Conservation (phyloP, 768 basidiomycete species). For the Lyophyllum atratum region DNA sequence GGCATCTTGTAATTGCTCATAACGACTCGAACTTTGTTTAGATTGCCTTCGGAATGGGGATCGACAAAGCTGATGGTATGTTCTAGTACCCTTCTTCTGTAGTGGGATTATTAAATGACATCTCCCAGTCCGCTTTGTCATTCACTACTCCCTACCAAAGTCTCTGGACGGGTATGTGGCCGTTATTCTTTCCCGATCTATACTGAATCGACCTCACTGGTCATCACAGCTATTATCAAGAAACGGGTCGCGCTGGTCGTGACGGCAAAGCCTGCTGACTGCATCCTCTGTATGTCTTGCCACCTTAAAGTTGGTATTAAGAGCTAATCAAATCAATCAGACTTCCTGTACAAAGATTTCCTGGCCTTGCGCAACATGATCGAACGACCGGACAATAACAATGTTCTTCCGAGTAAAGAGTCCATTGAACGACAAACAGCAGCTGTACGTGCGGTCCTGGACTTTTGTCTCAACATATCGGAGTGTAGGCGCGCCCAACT, state of each 20-base stretch:
- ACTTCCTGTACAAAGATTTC: conserved; percentile 65
- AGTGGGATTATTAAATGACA: conserved; percentile 3
- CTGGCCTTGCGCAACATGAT: conserved; percentile 61
- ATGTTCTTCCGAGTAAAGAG: conserved; percentile 39
- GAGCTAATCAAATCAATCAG: conserved; percentile 38
- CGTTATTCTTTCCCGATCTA: conserved; percentile 1
- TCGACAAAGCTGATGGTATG: conserved; percentile 81
- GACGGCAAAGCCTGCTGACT: conserved; percentile 84
- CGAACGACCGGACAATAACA: conserved; percentile 49
- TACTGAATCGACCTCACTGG: conserved; percentile 1
- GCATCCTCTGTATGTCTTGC: conserved; percentile 75
- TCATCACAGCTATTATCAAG: conserved; percentile 77
- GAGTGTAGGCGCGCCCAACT: conserved; percentile 88
- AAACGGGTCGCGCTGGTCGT: conserved; percentile 95
- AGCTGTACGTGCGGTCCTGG: conserved; percentile 68
- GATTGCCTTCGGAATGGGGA: conserved; percentile 98
- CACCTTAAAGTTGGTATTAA: background rate
- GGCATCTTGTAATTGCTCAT: background rate
- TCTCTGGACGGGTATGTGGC: conserved; percentile 74
- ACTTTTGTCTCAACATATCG: conserved; percentile 77
- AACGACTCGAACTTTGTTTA: conserved; percentile 26
- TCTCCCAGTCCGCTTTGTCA: conserved; percentile 83
- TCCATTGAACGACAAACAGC: conserved; percentile 70
- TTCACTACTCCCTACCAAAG: conserved; percentile 83
- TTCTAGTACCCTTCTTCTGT: background rate